Evolutionary conservation across 495 filamentous ascomycete species (phyloP), one percentile per base, ranked within the genome.

Genomic region (Podospora bellae-mahoneyi): DNA sequence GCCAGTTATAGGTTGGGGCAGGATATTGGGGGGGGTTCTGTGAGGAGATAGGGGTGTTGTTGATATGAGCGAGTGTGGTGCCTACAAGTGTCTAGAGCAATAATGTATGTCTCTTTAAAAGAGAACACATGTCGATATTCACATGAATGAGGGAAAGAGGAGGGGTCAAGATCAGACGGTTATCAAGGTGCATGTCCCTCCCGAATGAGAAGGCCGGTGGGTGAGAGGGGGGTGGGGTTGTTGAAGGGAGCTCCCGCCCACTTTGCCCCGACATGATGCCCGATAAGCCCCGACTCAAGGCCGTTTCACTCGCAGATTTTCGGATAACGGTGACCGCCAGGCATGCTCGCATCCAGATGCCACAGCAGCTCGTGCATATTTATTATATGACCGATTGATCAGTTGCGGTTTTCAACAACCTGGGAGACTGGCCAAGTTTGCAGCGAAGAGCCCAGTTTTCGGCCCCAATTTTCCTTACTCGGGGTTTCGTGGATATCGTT

Each of bases 1-100:
- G 89, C 91, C n/a, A 93, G 92, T 69, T 99, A 99, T 80, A 80
- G 93, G 65, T 80, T 97, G 74, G 89, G 88, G 64, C 88, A 91
- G 78, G 89, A 90, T 69, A 89, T 91, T 72, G 84, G 86, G n/a
- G 82, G 84, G 7, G 85, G 83, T 39, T 78, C 79, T 69, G 79
- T 78, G 56, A 81, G 79, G 70, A 74, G 83, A 75, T 85, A 63
- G 28, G 32, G 34, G 30, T 32, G 30, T 4, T 48, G 39, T 48
- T 48, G 39, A 48, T 13, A 48, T 48, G 39, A 48, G 39, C 39
- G 39, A 48, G 39, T 13, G 39, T 48, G 39, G 39, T 48, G 15
- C 39, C 39, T 48, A 48, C 13, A 16, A 9, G 13, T 48, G 13
- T 13, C 39, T 18, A 48, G 39, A 48, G 39, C 39, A 48, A 16